These are phyloP conservation scores for Microdochium nivale DNA, from an alignment of 2,329 filamentous ascomycete species.

Conservation along the genomic window DNA sequence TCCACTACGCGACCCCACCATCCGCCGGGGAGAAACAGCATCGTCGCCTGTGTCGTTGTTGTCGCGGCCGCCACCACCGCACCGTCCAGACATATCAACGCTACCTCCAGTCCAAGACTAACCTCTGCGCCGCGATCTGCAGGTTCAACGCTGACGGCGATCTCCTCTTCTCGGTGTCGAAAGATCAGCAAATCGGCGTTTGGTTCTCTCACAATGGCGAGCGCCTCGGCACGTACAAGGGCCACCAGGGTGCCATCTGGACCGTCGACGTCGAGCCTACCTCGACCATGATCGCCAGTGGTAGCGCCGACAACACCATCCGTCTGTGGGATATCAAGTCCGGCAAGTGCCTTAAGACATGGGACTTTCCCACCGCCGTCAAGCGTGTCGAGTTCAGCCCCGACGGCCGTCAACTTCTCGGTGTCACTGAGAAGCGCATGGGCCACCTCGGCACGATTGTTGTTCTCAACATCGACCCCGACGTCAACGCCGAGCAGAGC, in stretches of 20 bases:
- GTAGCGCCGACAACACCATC: conserved; percentile 97
- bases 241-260: conserved; percentile 97
- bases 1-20: conserved; percentile 2
- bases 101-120: neutral
- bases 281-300: conserved; percentile 83
- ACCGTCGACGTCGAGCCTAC: conserved; percentile 95
- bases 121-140: neutral
- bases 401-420: conserved; percentile 82
- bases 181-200: conserved; percentile 93
- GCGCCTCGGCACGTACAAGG: conserved; percentile 90
- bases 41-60: conserved; percentile 3
- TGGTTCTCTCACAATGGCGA: conserved; percentile 99
- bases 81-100: conserved; percentile 9
- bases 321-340: conserved; percentile 93
- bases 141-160: conserved; percentile 94
- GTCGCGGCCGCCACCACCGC: conserved; percentile 4
- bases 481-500: conserved; percentile 73
- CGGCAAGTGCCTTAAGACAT: conserved; percentile 88
- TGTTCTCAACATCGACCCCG: conserved; percentile 80
- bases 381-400: conserved; percentile 97
- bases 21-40: conserved; percentile 3
- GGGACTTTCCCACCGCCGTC: conserved; percentile 95
- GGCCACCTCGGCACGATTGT: conserved; percentile 91
- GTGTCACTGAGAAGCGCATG: conserved; percentile 98
- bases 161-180: conserved; percentile 88